A percentile compares a stretch with the other conserved stretches of the same genome.
These are phyloP conservation scores for Suillus bovinus DNA, from an alignment of 768 basidiomycete species.

Conservation along the genomic window DNA sequence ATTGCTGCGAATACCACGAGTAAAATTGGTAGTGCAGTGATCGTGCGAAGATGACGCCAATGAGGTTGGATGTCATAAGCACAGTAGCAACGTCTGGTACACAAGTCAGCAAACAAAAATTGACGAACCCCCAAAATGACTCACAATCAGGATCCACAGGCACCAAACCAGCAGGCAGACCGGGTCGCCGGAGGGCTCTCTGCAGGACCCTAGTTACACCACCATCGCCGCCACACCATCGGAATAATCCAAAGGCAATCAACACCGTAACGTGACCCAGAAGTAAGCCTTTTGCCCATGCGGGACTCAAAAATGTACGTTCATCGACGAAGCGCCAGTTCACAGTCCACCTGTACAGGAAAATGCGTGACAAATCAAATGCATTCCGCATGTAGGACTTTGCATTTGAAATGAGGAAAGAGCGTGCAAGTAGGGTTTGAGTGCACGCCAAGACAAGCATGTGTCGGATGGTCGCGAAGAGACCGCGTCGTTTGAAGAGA, in stretches of 20 bases:
- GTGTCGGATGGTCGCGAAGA: constrained; percentile 52
- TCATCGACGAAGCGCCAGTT: constrained; percentile 93
- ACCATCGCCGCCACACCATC: constrained; percentile 79
- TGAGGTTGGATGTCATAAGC: constrained; percentile 87
- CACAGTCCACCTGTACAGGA: constrained; percentile 96
- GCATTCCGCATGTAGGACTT: constrained; percentile 71
- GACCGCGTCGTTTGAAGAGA: constrained; percentile 71
- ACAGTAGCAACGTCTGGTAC: constrained; percentile 71
- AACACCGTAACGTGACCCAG: constrained; percentile 63
- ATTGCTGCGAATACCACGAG: constrained; percentile 92
- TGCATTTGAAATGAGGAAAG: constrained; percentile 65
- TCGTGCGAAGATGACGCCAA: constrained; percentile 89
- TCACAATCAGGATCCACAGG: constrained; percentile 65
- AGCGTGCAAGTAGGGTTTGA: constrained; percentile 65
- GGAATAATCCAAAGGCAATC: constrained; percentile 62
- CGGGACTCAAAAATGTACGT: constrained; percentile 65
- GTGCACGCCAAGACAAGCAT: constrained; percentile 35
- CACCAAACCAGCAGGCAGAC: constrained; percentile 44
- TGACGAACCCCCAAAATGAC: constrained; percentile 24
- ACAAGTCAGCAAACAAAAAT: constrained; percentile 17
- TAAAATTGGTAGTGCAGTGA: constrained; percentile 99
- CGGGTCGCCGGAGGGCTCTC: constrained; percentile 54
- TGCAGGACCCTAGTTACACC: constrained; percentile 57
- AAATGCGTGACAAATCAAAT: constrained; percentile 86
- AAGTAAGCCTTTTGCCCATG: constrained; percentile 64